A percentile compares a stretch with the other conserved stretches of the same genome.
Evolutionary conservation across 805 yeast species (phyloP).

Genomic region (Lachancea kluyveri): DNA sequence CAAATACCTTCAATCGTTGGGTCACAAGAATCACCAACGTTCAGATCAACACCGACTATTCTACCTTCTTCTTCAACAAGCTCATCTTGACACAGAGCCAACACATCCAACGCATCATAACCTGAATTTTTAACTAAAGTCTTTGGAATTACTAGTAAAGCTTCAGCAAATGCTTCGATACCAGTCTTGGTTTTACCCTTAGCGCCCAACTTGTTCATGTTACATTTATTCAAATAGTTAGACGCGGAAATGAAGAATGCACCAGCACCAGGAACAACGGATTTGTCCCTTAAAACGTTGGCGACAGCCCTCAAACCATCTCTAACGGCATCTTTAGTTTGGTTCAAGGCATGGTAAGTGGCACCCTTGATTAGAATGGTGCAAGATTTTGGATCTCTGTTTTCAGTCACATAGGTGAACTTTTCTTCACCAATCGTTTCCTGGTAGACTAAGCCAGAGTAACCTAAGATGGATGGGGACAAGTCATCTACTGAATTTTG

Average conservation of each 20-base stretch:
- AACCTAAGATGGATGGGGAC: conserved; percentile 72
- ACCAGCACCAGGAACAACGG: conserved; percentile 95
- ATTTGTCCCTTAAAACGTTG: conserved; percentile 78
- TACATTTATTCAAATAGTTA: conserved; percentile 47
- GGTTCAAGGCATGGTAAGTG: conserved; percentile 79
- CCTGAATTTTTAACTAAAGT: conserved; percentile 91
- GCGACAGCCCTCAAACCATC: conserved; percentile 95
- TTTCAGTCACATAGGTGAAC: conserved; percentile 91
- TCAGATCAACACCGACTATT: conserved; percentile 84
- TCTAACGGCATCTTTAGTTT: conserved; percentile 94
- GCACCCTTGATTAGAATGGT: conserved; percentile 93
- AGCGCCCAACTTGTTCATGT: conserved; percentile 48
- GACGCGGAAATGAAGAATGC: conserved; percentile 86
- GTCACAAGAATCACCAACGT: conserved; percentile 92
- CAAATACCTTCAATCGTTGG: conserved; percentile 92
- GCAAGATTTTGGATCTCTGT: conserved; percentile 82
- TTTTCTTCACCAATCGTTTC: conserved; percentile 95
- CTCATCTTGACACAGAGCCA: conserved; percentile 79
- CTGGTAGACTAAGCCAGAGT: conserved; percentile 86
- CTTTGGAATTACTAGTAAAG: conserved; percentile 85
- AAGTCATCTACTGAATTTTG: conserved; percentile 96
- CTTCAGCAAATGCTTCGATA: conserved; percentile 88
- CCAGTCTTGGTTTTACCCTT: conserved; percentile 90
- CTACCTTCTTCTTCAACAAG: conserved; percentile 64
- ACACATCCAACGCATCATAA: conserved; percentile 82